Conservation (phyloP, 768 basidiomycete genomes). For the Amanita fuliginea region DNA sequence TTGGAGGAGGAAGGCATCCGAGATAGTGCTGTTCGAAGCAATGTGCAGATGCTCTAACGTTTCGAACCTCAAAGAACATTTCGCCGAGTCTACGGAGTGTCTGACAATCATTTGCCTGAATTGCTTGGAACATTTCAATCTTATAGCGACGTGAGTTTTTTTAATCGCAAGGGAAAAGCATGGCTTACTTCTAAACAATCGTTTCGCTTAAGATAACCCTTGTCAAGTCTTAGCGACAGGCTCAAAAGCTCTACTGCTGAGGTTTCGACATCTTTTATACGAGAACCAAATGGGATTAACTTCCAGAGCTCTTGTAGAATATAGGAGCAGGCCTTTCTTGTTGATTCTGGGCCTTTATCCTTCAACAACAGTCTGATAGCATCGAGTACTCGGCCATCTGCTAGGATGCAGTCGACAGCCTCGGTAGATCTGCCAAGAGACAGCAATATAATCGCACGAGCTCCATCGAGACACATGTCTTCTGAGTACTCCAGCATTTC, state of each 20-base stretch:
- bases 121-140: conserved; percentile 13
- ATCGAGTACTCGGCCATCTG: conserved; percentile 32
- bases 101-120: neutral
- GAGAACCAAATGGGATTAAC: conserved; percentile 27
- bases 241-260: conserved; percentile 14
- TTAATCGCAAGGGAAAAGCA: neutral
- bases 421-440: conserved; percentile 29
- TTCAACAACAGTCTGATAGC: conserved; percentile 36
- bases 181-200: conserved; percentile 9
- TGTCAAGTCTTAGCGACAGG: conserved; percentile 12
- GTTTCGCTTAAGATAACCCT: conserved; percentile 5
- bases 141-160: neutral
- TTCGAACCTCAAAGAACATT: conserved; percentile 13
- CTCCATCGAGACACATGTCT: conserved; percentile 37
- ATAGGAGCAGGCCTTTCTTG: conserved; percentile 23
- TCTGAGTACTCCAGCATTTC: conserved; percentile 48
- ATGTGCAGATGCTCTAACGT: conserved; percentile 9
- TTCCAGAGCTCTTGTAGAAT: conserved; percentile 36
- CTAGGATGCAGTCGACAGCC: conserved; percentile 40
- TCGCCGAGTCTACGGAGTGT: conserved; percentile 7
- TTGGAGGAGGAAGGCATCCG: neutral
- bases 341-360: conserved; percentile 19
- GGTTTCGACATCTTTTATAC: conserved; percentile 9
- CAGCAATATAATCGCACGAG: conserved; percentile 33
- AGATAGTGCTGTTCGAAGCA: conserved; percentile 1